Evolutionary conservation across 768 basidiomycete genomes (phyloP), one percentile per base, ranked within the genome.

Genomic region (Amanita phalloides): DNA sequence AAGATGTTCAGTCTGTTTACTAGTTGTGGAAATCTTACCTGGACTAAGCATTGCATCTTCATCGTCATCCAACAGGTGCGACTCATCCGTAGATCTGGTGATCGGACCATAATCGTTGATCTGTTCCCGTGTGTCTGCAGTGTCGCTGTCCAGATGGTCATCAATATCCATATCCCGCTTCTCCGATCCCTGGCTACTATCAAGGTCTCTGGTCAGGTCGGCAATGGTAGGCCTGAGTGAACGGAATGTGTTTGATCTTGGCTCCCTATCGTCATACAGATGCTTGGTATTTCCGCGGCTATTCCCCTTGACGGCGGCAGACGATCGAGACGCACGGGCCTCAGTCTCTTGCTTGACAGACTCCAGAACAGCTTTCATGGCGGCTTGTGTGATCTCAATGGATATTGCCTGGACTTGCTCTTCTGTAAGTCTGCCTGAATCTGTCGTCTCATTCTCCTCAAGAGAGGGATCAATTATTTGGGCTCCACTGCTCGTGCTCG

Each of bases 11-110:
- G 33, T 33, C 11, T 13, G 13, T 33, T 33, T 33, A 26, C 38
- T 45, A 39, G 41, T 43, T 43, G 21, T 6, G n/a, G 11, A n/a
- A n/a, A 21, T 66, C 76, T 25, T 39, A 83, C 82, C 80, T 66
- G 82, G 79, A 62, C 81, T 80, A 56, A 84, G 64, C 78, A 84
- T 84, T 4, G 79, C 75, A 58, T 78, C 78, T 7, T 77, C 80
- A 59, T 83, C 81, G 59, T 81, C 80, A 1, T 78, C 81, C 13
- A 81, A 66, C 56, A 81, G 75, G 55, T 30, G 37, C 26, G 37
- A 30, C 10, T 76, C 71, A 54, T 77, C 77, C 72, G 75, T 73
- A 13, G 71, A 68, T 38, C 68, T 70, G 50, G 71, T 55, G 8
- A 60, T 59, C 17, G 67, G 43, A 48, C 66, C 69, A 44, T 70